phyloP scores from a whole-genome alignment of 805 yeast genomes.

The Lipomyces spencermartinsiae region DNA sequence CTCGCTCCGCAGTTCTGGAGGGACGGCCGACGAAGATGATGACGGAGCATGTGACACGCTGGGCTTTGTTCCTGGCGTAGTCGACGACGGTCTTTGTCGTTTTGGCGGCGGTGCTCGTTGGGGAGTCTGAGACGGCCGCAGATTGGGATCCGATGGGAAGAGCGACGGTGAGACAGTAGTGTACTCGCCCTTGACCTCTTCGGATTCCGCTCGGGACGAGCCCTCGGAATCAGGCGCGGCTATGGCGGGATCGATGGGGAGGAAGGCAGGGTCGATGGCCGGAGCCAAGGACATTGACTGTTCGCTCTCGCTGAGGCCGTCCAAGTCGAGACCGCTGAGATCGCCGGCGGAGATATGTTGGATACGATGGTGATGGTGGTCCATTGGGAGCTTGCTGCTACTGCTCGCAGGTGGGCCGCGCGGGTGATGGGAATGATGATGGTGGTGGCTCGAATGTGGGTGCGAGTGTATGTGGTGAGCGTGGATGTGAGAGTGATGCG shows the following conservation, averaged over 20 bases:
- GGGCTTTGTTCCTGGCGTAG: constrained; percentile 9
- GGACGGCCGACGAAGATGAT: constrained; percentile 9
- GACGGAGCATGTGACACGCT: constrained; percentile 21
- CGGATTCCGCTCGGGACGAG: not conserved
- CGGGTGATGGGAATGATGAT: constrained; percentile 11
- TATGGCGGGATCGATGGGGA: constrained; percentile 34
- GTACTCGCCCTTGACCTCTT: constrained; percentile 5
- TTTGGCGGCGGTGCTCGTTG: constrained; percentile 12
- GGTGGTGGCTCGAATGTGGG: constrained; percentile 9
- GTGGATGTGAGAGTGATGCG: not conserved
- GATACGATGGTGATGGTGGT: constrained; percentile 17
- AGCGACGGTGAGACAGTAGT: not conserved
- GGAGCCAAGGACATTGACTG: constrained; percentile 11
- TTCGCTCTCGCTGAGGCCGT: not conserved
- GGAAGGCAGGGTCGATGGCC: constrained; percentile 33
- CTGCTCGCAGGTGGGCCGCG: constrained; percentile 14
- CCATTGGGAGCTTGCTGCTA: constrained; percentile 21
- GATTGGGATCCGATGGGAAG: not conserved
- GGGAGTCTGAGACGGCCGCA: not conserved
- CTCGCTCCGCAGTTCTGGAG: constrained; percentile 44
- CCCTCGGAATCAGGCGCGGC: constrained; percentile 16
- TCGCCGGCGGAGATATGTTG: constrained; percentile 11
- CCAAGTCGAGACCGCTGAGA: constrained; percentile 10
- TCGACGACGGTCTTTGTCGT: not conserved
- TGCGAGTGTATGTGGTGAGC: constrained; percentile 10